Percentiles rank a stretch among this genome's conserved stretches.
phyloP scores from a whole-genome alignment of 495 filamentous ascomycete genomes.

The Hypoxylon lenormandii region DNA sequence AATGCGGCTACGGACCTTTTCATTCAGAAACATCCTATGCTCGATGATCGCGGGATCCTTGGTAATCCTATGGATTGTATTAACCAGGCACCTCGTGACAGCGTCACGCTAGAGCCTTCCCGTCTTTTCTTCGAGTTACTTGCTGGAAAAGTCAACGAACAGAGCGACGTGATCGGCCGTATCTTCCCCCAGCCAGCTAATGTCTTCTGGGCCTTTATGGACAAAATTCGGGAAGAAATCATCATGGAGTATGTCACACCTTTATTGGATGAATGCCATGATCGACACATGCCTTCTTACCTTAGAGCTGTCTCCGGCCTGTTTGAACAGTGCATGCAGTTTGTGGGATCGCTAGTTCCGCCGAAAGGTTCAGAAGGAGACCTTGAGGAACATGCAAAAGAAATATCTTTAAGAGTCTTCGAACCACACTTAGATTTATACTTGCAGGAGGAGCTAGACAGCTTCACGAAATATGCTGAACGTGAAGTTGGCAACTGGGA shows the following conservation, averaged over 20 bases:
- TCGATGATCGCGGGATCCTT: conserved; percentile 75
- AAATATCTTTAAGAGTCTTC: conserved; percentile 76
- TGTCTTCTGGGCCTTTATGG: conserved; percentile 80
- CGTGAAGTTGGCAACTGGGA: conserved; percentile 86
- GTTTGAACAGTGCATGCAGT: conserved; percentile 83
- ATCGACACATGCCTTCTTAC: conserved; percentile 78
- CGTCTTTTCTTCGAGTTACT: conserved; percentile 82
- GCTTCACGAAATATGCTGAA: conserved; percentile 80
- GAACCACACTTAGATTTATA: conserved; percentile 95
- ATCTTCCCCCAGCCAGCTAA: conserved; percentile 83
- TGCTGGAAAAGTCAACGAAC: conserved; percentile 80
- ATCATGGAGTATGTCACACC: conserved; percentile 86
- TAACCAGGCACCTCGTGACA: conserved; percentile 69
- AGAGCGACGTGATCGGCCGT: conserved; percentile 81
- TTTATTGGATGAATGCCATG: conserved; percentile 89
- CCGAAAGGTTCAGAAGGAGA: conserved; percentile 54
- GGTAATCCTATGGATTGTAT: conserved; percentile 87
- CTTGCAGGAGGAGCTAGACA: conserved; percentile 88
- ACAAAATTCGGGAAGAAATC: conserved; percentile 85
- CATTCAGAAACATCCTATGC: conserved; percentile 85
- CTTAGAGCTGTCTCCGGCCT: conserved; percentile 86
- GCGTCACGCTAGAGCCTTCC: conserved; percentile 79
- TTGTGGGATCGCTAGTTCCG: conserved; percentile 74
- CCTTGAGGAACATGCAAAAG: conserved; percentile 62
- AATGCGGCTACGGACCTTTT: conserved; percentile 82